Percentiles rank a stretch among this genome's conserved stretches.
These are phyloP conservation scores for Ophiostoma sp. DNA, from an alignment of 2,329 filamentous ascomycete genomes.

Conservation along the genomic window DNA sequence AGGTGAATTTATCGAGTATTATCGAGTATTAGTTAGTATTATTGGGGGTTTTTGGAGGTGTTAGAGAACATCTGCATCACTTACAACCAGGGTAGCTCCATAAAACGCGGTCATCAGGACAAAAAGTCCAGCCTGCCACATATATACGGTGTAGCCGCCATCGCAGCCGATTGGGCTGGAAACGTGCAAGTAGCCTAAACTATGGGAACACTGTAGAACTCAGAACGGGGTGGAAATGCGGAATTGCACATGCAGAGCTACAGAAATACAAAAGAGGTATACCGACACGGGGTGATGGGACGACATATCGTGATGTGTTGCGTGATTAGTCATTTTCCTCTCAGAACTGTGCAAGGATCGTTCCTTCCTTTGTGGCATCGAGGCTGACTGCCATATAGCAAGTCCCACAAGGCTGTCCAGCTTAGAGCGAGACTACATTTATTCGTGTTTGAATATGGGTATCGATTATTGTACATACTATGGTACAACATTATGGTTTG, in stretches of 20 bases:
- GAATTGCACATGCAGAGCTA: neutral
- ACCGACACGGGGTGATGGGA: no score
- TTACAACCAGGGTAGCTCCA: neutral
- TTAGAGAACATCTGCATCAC: neutral
- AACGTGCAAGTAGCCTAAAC: neutral
- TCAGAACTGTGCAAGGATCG: neutral
- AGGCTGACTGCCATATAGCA: neutral
- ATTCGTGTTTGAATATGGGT: no score
- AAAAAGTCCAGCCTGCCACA: slow-evolving; percentile 7
- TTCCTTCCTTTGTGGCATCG: neutral
- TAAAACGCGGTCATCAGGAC: slow-evolving; percentile 12
- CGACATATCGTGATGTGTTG: neutral
- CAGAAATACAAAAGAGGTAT: neutral
- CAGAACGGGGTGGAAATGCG: neutral
- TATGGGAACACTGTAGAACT: neutral
- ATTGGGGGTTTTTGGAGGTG: neutral
- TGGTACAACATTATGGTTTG: no score
- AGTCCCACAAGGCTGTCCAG: slow-evolving; percentile 4
- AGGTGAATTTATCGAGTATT: neutral
- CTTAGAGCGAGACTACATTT: no score
- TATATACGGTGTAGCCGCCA: neutral
- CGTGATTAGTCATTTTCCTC: neutral
- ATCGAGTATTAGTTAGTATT: neutral
- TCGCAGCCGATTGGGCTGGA: slow-evolving; percentile 10
- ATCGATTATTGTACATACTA: no score